These are phyloP conservation scores for Apiotrichum gracile DNA, from an alignment of 1,284 basidiomycete genomes.

Conservation along the genomic window DNA sequence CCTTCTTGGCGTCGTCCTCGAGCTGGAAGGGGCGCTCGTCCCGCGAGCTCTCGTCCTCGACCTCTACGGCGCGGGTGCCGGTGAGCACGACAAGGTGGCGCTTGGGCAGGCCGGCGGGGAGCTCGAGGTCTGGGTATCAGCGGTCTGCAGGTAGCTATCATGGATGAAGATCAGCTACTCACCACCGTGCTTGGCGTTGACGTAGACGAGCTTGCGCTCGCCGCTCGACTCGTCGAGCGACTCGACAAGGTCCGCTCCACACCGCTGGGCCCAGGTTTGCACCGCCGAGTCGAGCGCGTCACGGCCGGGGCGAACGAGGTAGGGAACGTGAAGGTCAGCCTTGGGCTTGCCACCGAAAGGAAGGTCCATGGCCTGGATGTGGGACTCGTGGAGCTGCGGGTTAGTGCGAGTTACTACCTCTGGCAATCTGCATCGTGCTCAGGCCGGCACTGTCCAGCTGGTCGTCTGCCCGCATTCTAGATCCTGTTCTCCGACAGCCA, in stretches of 20 bases:
- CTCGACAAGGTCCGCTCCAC: slow-evolving; percentile 29
- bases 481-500: too few relatives aligned
- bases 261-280: slow-evolving; percentile 31
- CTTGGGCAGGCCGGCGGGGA: slow-evolving; percentile 17
- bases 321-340: slow-evolving; percentile 26
- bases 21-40: not conserved
- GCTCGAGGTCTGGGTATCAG: slow-evolving; percentile 6
- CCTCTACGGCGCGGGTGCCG: slow-evolving; percentile 26
- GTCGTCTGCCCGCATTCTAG: too few relatives aligned
- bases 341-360: slow-evolving; percentile 11
- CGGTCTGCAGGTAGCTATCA: too few relatives aligned
- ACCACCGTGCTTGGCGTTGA: slow-evolving; percentile 12
- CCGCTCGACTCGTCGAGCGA: slow-evolving; percentile 2
- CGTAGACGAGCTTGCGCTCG: slow-evolving; percentile 7
- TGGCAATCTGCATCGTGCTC: not conserved
- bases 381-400: slow-evolving; percentile 36
- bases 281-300: slow-evolving; percentile 23
- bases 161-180: not conserved
- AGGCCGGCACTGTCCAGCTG: too few relatives aligned
- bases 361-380: slow-evolving; percentile 15
- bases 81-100: slow-evolving; percentile 35
- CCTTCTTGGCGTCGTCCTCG: slow-evolving; percentile 2
- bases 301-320: slow-evolving; percentile 18
- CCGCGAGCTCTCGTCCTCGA: slow-evolving; percentile 16
- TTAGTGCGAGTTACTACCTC: not conserved